A percentile compares a stretch with the other conserved stretches of the same genome.
Evolutionary conservation across 2,329 filamentous ascomycete genomes (phyloP).

Genomic region (Drechmeria coniospora): DNA sequence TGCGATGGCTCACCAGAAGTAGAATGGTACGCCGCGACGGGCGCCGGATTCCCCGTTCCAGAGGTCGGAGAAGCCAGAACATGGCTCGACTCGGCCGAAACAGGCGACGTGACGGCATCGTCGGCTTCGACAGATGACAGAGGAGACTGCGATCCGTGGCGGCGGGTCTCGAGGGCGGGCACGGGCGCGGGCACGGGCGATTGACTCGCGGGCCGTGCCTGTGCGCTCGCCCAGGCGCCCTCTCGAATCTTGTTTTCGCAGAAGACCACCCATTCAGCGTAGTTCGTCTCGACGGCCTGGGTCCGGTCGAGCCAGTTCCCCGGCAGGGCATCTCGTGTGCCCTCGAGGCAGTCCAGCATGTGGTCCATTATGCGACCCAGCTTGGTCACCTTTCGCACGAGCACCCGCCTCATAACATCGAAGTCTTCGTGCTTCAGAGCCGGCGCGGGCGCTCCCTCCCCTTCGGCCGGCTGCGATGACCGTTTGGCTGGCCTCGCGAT

Average conservation of each 20-base stretch:
- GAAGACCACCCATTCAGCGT: constrained; percentile 64
- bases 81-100: no score
- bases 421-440: constrained; percentile 30
- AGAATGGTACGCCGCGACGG: no score
- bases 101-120: neutral
- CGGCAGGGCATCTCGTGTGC: constrained; percentile 67
- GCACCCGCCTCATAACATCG: constrained; percentile 41
- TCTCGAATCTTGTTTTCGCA: constrained; percentile 62
- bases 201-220: neutral
- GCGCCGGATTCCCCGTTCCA: no score
- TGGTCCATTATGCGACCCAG: constrained; percentile 63
- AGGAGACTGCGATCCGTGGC: no score
- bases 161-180: neutral
- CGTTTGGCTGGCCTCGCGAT: constrained; percentile 22
- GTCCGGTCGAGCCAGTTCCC: constrained; percentile 78
- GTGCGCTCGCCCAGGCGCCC: constrained; percentile 32
- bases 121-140: neutral
- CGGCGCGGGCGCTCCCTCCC: constrained; percentile 7
- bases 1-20: no score
- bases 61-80: no score
- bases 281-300: constrained; percentile 63
- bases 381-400: constrained; percentile 54
- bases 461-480: constrained; percentile 7
- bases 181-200: neutral
- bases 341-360: constrained; percentile 79